These are phyloP conservation scores for Inga leiocalycina DNA, from an alignment of 306 rosid genomes.

Conservation along the genomic window DNA sequence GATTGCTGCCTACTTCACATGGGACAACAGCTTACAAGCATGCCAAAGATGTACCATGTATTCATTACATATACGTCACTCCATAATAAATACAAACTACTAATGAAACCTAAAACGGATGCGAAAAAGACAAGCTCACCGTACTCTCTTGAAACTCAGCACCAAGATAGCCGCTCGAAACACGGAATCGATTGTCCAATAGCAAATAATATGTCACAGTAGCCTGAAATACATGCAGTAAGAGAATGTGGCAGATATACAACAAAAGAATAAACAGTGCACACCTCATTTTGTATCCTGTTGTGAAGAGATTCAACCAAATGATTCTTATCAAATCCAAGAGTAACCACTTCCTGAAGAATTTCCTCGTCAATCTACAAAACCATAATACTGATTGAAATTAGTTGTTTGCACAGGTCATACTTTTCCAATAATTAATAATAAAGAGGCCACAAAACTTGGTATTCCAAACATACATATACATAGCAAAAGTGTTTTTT, in stretches of 20 bases:
- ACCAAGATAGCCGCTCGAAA: slow-evolving; percentile 88
- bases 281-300: slow-evolving; percentile 85
- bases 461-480: not conserved
- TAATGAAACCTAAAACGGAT: not conserved
- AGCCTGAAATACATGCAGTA: slow-evolving; percentile 63
- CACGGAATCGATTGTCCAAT: slow-evolving; percentile 80
- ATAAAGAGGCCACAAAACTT: not conserved
- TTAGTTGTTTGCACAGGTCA: not conserved
- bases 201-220: slow-evolving; percentile 88
- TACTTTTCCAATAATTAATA: slow-evolving; percentile 10
- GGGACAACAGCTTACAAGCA: slow-evolving; percentile 12
- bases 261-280: slow-evolving; percentile 30
- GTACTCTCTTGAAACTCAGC: slow-evolving; percentile 89
- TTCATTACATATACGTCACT: slow-evolving; percentile 9
- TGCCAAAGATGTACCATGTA: slow-evolving; percentile 7
- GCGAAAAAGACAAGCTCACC: slow-evolving; percentile 47
- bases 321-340: slow-evolving; percentile 79
- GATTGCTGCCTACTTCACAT: slow-evolving; percentile 13
- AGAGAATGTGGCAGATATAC: slow-evolving; percentile 22
- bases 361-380: slow-evolving; percentile 90
- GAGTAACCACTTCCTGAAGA: slow-evolving; percentile 75
- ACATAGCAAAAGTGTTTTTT: not conserved
- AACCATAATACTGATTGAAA: slow-evolving; percentile 27
- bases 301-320: slow-evolving; percentile 80
- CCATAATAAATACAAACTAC: slow-evolving; percentile 22